Percentiles rank a stretch among this genome's conserved stretches.
Conservation (phyloP, 1,284 basidiomycete genomes). For the Sporisorium scitamineum region DNA sequence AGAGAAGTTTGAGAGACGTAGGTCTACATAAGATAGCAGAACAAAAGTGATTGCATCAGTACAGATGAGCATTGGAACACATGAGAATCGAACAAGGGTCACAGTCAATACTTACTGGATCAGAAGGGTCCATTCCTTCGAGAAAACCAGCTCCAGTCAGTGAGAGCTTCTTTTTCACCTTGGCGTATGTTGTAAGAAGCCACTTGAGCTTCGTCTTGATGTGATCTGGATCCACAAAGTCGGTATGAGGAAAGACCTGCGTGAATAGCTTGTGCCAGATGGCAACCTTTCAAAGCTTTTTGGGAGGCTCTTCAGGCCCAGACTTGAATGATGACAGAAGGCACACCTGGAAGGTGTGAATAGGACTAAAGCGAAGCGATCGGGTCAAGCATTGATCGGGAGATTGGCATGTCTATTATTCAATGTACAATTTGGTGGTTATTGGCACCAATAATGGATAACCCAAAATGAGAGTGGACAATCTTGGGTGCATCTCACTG, state of each 20-base stretch:
- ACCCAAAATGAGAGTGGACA: too few species aligned
- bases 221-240: background rate
- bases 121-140: background rate
- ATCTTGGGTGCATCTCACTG: too few species aligned
- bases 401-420: too few species aligned
- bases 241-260: background rate
- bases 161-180: conserved; percentile 2
- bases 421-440: too few species aligned
- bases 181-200: background rate
- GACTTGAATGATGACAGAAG: background rate
- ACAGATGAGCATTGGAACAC: background rate
- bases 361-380: too few species aligned
- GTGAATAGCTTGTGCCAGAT: background rate
- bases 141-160: background rate
- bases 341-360: background rate
- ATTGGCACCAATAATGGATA: too few species aligned
- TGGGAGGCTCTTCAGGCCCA: background rate
- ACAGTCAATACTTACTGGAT: conserved; percentile 3
- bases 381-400: too few species aligned
- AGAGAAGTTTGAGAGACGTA: background rate
- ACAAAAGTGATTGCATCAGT: background rate
- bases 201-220: background rate
- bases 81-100: background rate
- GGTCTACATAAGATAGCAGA: background rate
- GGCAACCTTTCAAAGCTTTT: background rate